Conservation (phyloP, 768 basidiomycete genomes). For the Aureoboletus auriporus region DNA sequence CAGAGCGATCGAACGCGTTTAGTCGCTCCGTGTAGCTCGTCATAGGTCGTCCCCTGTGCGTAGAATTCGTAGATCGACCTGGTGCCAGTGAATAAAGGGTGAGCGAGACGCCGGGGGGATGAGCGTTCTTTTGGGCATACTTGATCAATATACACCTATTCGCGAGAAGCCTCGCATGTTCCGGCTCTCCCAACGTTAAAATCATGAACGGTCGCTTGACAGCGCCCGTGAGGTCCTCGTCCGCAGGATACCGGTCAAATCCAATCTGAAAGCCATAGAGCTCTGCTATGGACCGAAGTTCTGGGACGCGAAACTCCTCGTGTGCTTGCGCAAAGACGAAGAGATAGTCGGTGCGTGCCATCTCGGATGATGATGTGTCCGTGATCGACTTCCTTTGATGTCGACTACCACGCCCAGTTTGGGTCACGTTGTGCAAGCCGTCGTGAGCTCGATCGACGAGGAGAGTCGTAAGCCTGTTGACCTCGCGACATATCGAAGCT, state of each 20-base stretch:
- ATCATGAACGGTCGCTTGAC: conserved; percentile 68
- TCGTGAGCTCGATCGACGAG: conserved; percentile 31
- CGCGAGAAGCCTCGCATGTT: conserved; percentile 71
- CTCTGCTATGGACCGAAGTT: conserved; percentile 73
- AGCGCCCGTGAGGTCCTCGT: conserved; percentile 44
- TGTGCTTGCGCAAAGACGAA: conserved; percentile 81
- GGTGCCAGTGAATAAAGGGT: neutral
- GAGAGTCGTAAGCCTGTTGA: conserved; percentile 27
- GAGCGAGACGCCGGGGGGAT: neutral
- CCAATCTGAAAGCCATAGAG: conserved; percentile 61
- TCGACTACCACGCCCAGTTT: conserved; percentile 15
- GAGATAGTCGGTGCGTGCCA: conserved; percentile 41
- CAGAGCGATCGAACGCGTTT: conserved; percentile 44
- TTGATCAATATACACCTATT: conserved; percentile 79
- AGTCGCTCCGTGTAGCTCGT: conserved; percentile 60
- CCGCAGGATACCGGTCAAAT: conserved; percentile 36
- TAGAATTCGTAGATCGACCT: conserved; percentile 81
- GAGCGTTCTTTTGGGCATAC: conserved; percentile 37
- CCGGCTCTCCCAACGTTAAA: conserved; percentile 61
- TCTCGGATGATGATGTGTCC: neutral
- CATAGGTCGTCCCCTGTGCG: conserved; percentile 65
- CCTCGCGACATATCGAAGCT: neutral
- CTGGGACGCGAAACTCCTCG: conserved; percentile 79
- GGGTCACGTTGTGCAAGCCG: conserved; percentile 25
- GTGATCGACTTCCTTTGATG: conserved; percentile 10